A percentile compares a stretch with the other conserved stretches of the same genome.
Evolutionary conservation across 1,139 yeast species (phyloP).

Genomic region (Magnusiomyces paraingens): DNA sequence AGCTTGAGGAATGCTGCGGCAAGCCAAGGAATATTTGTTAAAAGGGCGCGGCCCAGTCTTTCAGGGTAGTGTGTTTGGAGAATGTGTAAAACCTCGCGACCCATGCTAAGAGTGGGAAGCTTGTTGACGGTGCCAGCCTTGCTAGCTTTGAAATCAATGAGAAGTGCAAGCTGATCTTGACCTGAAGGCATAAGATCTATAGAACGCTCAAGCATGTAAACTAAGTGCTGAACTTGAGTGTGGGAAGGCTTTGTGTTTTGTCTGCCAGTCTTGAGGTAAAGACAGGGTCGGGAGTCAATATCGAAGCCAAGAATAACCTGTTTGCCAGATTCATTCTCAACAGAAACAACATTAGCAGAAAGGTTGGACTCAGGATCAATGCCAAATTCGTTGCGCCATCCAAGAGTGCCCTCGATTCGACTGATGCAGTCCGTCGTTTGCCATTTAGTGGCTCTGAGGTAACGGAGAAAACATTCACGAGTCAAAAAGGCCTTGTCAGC

Average conservation of each 20-base stretch:
- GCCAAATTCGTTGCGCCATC: conserved; percentile 93
- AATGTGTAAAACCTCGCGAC: conserved; percentile 78
- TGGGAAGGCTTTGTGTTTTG: conserved; percentile 86
- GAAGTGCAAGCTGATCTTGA: conserved; percentile 81
- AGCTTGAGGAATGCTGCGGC: conserved; percentile 86
- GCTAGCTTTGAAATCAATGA: conserved; percentile 81
- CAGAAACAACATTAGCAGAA: conserved; percentile 55
- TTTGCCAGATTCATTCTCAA: conserved; percentile 82
- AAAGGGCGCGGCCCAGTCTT: conserved; percentile 81
- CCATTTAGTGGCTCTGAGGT: conserved; percentile 91
- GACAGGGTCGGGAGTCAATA: conserved; percentile 80
- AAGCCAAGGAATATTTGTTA: conserved; percentile 88
- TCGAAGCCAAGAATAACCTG: conserved; percentile 86
- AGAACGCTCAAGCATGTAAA: conserved; percentile 82
- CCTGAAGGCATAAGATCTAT: conserved; percentile 95
- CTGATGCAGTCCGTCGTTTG: conserved; percentile 58
- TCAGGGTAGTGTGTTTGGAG: conserved; percentile 96
- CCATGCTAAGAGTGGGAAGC: conserved; percentile 75
- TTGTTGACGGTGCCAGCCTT: conserved; percentile 51
- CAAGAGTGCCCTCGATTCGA: conserved; percentile 66
- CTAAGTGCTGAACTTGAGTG: conserved; percentile 87
- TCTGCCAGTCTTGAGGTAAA: conserved; percentile 84
- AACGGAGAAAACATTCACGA: conserved; percentile 79
- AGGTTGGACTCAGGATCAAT: conserved; percentile 53
- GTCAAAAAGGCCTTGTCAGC: conserved; percentile 87